Evolutionary conservation across 1,284 basidiomycete genomes (phyloP).

Genomic region (Sanghuangporus weigelae): DNA sequence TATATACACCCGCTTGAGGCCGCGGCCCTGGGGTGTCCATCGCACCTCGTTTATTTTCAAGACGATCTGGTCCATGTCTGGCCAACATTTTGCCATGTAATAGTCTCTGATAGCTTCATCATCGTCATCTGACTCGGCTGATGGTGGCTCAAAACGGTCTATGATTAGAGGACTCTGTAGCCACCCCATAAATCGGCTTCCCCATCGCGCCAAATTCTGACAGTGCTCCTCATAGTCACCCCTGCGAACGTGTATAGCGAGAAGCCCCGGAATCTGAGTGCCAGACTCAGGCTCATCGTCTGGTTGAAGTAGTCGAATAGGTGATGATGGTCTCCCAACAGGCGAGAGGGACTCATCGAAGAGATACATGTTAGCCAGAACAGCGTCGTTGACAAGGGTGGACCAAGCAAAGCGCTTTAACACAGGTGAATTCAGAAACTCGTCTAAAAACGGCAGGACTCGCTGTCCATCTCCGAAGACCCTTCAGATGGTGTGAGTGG

Average conservation of each 20-base stretch:
- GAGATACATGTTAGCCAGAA: slow-evolving; percentile 15
- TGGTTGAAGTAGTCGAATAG: not conserved
- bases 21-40: slow-evolving; percentile 20
- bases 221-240: slow-evolving; percentile 57
- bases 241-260: slow-evolving; percentile 55
- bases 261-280: slow-evolving; percentile 30
- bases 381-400: slow-evolving; percentile 31
- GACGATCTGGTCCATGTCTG: slow-evolving; percentile 37
- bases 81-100: slow-evolving; percentile 32
- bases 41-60: slow-evolving; percentile 30
- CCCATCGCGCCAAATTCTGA: slow-evolving; percentile 35
- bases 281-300: not conserved
- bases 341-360: not conserved
- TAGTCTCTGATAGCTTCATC: slow-evolving; percentile 8
- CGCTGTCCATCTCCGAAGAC: slow-evolving; percentile 9
- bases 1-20: slow-evolving; percentile 29
- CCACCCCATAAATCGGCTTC: slow-evolving; percentile 37
- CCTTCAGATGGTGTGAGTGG: not conserved
- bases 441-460: slow-evolving; percentile 27
- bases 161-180: slow-evolving; percentile 36
- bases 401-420: slow-evolving; percentile 37
- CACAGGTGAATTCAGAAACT: slow-evolving; percentile 34
- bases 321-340: not conserved
- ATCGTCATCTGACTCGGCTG: not conserved
- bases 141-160: slow-evolving; percentile 29